Evolutionary conservation across 805 yeast species (phyloP), one percentile per base, ranked within the genome.

Genomic region (Candida koratica): DNA sequence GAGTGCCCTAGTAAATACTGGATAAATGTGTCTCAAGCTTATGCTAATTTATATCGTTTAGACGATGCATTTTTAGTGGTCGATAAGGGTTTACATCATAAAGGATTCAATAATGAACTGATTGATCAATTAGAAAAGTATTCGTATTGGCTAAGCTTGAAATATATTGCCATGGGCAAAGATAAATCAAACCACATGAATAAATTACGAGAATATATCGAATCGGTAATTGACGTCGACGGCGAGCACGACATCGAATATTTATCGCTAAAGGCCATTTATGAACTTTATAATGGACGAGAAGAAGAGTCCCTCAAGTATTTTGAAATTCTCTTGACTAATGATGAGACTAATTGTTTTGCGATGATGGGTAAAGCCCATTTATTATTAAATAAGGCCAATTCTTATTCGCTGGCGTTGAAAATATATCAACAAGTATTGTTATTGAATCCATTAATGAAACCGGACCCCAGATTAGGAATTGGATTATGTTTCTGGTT

Each of bases 401-500:
- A 77, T 42, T 83, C 84, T 53, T 88, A 79, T 57, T 56, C 72
- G 16, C 78, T 73, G 5, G 88, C 96, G 11, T 71, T 93, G 49
- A 81, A 81, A 55, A 57, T 84, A 20, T 93, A 85, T 60, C 99
- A 93, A 66, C 84, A 82, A 45, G 80, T 84, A 6, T 67, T 93
- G 45, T 71, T 81, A 22, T 67, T 80, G 33, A 81, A 87, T 43
- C 97, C 97, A 2, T 55, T 82, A 24, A 63, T 83, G 47, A 74
- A 75, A 47, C 97, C 97, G 4, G 97, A 90, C 61, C 94, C 97
- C 13, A 72, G 99, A 58, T 73, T 93, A 42, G 99, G 97, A 18
- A 77, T 90, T 42, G 99, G 98, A 23, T 64, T 93, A 45, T 89
- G 97, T 58, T 90, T 81, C 55, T 93, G 97, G 97, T 76, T 76